Evolutionary conservation across 805 yeast species (phyloP).

Genomic region (Wickerhamiella sorbophila): DNA sequence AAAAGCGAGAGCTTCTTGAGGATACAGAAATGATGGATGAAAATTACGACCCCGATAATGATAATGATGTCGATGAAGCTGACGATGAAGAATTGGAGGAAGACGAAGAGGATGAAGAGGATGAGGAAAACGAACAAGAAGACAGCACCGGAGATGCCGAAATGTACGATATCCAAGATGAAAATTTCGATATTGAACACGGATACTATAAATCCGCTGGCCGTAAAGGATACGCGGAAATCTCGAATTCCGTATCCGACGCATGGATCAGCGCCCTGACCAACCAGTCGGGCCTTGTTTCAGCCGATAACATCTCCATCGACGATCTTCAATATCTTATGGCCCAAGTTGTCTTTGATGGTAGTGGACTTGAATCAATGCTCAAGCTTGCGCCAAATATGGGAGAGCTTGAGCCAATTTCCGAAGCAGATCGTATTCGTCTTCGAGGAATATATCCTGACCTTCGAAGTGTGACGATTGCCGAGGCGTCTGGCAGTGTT

Average conservation of each 20-base stretch:
- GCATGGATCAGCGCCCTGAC: not conserved
- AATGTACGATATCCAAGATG: not conserved
- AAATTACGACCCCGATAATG: not conserved
- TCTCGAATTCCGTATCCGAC: too few relatives aligned
- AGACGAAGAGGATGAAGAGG: slow-evolving; percentile 6
- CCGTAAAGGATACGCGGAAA: too few relatives aligned
- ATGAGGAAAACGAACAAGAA: not conserved
- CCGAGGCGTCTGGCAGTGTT: not conserved
- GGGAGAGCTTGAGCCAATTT: slow-evolving; percentile 1
- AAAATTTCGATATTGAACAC: too few relatives aligned
- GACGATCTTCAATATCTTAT: slow-evolving; percentile 17
- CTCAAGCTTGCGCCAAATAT: slow-evolving; percentile 11
- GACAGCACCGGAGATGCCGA: not conserved
- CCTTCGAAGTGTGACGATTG: not conserved
- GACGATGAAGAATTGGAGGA: slow-evolving; percentile 4
- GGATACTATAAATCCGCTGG: too few relatives aligned
- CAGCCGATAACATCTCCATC: slow-evolving; percentile 11
- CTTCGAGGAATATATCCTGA: not conserved
- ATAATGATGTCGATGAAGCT: not conserved
- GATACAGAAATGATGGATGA: not conserved
- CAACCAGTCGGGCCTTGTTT: not conserved
- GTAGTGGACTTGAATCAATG: slow-evolving; percentile 13
- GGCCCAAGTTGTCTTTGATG: slow-evolving; percentile 28
- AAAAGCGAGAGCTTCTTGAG: slow-evolving; percentile 6
- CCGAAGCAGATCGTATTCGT: not conserved